Evolutionary conservation across 306 rosid genomes (phyloP), one percentile per base, ranked within the genome.

Genomic region (Clitoria ternatea): DNA sequence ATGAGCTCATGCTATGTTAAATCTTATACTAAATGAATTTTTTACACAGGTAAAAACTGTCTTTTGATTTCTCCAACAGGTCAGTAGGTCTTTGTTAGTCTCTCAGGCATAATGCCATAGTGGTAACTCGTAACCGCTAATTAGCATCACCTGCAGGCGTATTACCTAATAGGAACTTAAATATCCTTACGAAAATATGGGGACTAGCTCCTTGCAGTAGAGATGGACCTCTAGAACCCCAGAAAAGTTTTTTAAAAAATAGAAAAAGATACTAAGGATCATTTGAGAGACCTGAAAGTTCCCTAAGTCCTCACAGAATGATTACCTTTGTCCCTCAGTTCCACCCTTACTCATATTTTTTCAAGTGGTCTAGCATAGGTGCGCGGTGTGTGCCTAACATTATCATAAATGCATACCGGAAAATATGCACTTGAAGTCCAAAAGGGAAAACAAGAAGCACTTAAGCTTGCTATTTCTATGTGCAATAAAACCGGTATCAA

Each of bases 381-480:
- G n/a, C n/a, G n/a, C n/a, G 36, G 36, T 32, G 36, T 32, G 36
- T 32, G 30, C 6, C 36, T 32, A 32, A 32, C 36, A 32, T 37
- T 3, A 50, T 23, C 62, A 27, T 14, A 39, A 23, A 39, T 14
- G 14, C 40, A 29, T 20, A 54, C 18, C 7, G 20, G 59, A 63
- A 15, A 12, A 48, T 39, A 13, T 33, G 13, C 19, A 11, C 29
- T 32, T 19, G 24, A 61, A 40, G 12, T 22, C 45, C 64, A 56
- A n/a, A 7, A 56, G 60, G 7, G 48, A 80, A 42, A 69, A 29
- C 57, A 64, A 47, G 65, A 66, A 66, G 63, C 29, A 55, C 36
- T 42, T 33, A 69, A 73, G 39, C 19, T 22, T 13, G 52, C 15
- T 3, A 55, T 30, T 61, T 69, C 24, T 56, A 64, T 11, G 37